Base-by-base conservation (phyloP, 768 basidiomycete species). In the Agaricus blazei region DNA sequence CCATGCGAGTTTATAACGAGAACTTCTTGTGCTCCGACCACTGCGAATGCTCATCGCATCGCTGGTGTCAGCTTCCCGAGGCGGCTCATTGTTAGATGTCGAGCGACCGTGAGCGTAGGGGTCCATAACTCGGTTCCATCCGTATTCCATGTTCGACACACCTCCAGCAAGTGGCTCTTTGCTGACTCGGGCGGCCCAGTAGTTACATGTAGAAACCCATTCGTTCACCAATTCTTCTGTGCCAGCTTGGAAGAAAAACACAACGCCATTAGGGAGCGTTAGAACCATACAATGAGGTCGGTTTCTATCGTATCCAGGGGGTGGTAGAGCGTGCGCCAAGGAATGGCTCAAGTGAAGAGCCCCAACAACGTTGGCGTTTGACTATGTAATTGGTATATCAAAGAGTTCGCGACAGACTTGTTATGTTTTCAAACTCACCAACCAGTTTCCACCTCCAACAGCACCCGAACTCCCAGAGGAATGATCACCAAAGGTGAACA, bases 141-240 rank as follows among this genome's bases (percentile, higher is more conserved):
- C 97, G 65, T 98, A 97, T 69, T 99, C 97, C 90, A 98, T 96
- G 72, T 98, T 99, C 48, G 93, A 94, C 7, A 99, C 95, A 24
- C 97, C 97, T 4, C 97, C 97, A 1, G 90, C 81, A 2, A 99
- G 79, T 1, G 97, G 97, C 66, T 98, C 95, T 63, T 96, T 94
- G 69, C 91, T 93, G 54, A 85, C 90, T 44, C 97, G 79, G 2
- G 96, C 97, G 0, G 97, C 92, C 97, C 97, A 98, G 68, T 99
- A 99, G 74, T 98, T 99, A 81, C 96, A 98, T 0, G 97, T 97
- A 40, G 90, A 87, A 6, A 97, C 95, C 97, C 97, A 98, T 69
- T 99, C 97, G 63, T 90, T 90, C 48, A 97, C 94, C n/a, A 99
- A 82, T 62, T 98, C 96, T 64, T 97, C 96, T 3, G 97, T 99